These are phyloP conservation scores for Aethionema arabicum DNA, from an alignment of 345 rosid species.

Conservation along the genomic window DNA sequence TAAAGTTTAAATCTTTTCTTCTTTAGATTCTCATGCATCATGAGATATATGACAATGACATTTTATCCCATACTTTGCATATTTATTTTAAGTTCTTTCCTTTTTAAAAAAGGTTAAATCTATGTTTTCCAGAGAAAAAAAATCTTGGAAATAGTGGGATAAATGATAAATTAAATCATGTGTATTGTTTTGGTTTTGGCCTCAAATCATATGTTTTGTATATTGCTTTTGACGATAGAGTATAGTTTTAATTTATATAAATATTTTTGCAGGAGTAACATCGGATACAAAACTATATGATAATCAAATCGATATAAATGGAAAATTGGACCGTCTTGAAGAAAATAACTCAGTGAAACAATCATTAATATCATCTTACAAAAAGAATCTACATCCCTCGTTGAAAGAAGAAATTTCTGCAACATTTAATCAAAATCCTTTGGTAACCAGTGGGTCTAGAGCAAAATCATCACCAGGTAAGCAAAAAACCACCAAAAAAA, in stretches of 20 bases:
- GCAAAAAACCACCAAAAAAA: background rate
- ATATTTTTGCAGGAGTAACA: constrained; percentile 53
- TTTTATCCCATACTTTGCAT: constrained; percentile 23
- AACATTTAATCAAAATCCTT: constrained; percentile 34
- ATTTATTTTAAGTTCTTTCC: constrained; percentile 20
- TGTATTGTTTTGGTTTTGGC: no score
- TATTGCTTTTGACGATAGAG: background rate
- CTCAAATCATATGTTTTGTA: constrained; percentile 10
- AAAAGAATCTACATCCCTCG: constrained; percentile 51
- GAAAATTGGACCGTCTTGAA: constrained; percentile 51
- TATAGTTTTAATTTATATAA: background rate
- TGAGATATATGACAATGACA: constrained; percentile 35
- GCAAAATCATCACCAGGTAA: constrained; percentile 39
- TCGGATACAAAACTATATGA: constrained; percentile 61
- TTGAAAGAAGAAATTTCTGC: constrained; percentile 56
- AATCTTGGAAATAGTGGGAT: constrained; percentile 9
- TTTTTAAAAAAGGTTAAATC: background rate
- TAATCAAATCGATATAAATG: constrained; percentile 42
- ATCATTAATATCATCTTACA: constrained; percentile 55
- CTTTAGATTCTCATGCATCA: constrained; percentile 30
- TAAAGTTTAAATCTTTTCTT: constrained; percentile 17
- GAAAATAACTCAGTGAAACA: constrained; percentile 70
- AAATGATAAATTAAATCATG: no score
- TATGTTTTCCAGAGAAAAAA: constrained; percentile 4
- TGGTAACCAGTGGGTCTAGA: constrained; percentile 28